Base-by-base conservation (phyloP, 768 basidiomycete species). In the Mycena olivaceomarginata region DNA sequence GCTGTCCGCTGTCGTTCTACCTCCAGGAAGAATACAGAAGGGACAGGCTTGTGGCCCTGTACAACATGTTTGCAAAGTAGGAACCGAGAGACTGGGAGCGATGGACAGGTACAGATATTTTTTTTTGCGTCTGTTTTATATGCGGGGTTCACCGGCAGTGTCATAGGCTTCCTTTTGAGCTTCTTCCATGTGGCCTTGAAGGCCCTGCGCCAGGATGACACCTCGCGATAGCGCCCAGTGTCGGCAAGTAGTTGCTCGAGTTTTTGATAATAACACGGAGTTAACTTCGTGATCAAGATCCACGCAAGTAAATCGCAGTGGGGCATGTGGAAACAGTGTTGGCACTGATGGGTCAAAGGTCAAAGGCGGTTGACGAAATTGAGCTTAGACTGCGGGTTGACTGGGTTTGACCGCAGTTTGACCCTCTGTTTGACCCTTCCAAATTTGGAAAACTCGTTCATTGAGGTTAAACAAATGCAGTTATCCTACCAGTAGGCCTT, bases 261-360 rank as follows among this genome's bases (percentile, higher is more conserved):
- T 67, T 83, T 82, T 22, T 63, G 43, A 53, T 85, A 80, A 67
- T 83, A 86, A 12, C 46, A 53, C 13, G 85, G 85, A 5, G 80
- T 81, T 12, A 87, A 80, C 51, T 86, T 86, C 15, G 46, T 51
- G 20, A 86, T 73, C 0, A 86, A 48, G 53, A 86, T 83, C 86
- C 83, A 87, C 2, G 75, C 78, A 6, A 87, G 82, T 2, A 86
- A 72, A 71, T 86, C 86, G 60, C 85, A 74, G 12, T 80, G 81
- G 1, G 84, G 85, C 72, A 79, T 81, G 51, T 82, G 81, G n/a
- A n/a, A n/a, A n/a, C n/a, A n/a, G n/a, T n/a, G n/a, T n/a, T n/a
- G n/a, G n/a, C n/a, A n/a, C n/a, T n/a, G n/a, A n/a, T n/a, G n/a
- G n/a, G n/a, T n/a, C n/a, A n/a, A n/a, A n/a, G n/a, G n/a, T n/a